Percentiles rank a stretch among this genome's conserved stretches.
Conservation (phyloP, 441 rosid genomes). For the Erodium moschatum region DNA sequence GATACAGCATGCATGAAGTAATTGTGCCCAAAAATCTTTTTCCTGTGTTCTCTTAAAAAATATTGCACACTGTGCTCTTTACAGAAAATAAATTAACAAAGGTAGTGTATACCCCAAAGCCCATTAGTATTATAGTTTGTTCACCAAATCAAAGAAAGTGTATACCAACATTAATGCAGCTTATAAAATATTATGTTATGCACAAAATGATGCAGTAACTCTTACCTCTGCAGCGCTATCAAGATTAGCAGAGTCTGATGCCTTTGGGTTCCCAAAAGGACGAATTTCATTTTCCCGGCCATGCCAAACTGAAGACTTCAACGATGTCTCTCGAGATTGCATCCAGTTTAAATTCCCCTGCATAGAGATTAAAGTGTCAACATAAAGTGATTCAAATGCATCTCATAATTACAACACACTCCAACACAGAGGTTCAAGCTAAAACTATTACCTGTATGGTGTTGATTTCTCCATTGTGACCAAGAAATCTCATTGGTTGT, state of each 20-base stretch:
- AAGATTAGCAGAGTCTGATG: constrained; percentile 95
- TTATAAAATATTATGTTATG: background rate
- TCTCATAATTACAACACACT: constrained; percentile 15
- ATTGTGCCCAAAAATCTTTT: background rate
- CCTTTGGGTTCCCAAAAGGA: constrained; percentile 90
- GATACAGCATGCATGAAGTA: background rate
- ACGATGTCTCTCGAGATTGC: constrained; percentile 93
- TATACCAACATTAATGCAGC: background rate
- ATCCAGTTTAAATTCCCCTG: constrained; percentile 99
- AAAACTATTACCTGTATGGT: constrained; percentile 67
- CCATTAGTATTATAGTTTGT: background rate
- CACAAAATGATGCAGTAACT: constrained; percentile 18
- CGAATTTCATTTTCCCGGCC: constrained; percentile 95
- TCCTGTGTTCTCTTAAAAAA: background rate
- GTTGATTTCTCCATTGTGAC: constrained; percentile 99
- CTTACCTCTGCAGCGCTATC: constrained; percentile 96
- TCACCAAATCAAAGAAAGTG: background rate
- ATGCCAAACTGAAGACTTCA: constrained; percentile 90
- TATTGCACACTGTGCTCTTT: background rate
- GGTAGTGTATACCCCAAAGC: background rate
- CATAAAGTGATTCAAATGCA: constrained; percentile 18
- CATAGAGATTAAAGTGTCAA: constrained; percentile 22
- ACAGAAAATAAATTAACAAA: background rate
- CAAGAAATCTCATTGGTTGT: constrained; percentile 99
- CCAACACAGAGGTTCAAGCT: constrained; percentile 12